Evolutionary conservation across 129 eudicot genomes (phyloP).

Genomic region (Centaurea solstitialis): DNA sequence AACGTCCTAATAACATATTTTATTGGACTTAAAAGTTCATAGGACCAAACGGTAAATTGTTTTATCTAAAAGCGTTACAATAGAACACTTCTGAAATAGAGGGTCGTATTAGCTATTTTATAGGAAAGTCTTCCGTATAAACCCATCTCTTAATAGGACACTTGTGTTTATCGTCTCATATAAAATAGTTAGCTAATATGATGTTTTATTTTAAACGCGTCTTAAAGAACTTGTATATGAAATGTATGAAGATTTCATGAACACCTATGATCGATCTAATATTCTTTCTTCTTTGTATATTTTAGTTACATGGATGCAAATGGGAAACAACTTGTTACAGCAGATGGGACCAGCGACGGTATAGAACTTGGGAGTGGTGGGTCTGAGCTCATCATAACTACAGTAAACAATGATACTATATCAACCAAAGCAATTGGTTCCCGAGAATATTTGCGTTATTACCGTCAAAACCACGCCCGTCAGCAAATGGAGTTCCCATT

Average conservation of each 20-base stretch:
- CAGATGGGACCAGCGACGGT: conserved; percentile 42
- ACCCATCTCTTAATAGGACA: too few relatives aligned
- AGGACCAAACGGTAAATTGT: too few relatives aligned
- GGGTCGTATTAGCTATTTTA: too few relatives aligned
- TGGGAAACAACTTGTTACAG: conserved; percentile 76
- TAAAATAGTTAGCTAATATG: too few relatives aligned
- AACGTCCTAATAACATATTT: too few relatives aligned
- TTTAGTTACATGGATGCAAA: conserved; percentile 73
- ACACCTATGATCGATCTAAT: not conserved
- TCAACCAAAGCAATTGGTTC: conserved; percentile 84
- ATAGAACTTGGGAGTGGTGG: conserved; percentile 90
- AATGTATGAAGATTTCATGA: not conserved
- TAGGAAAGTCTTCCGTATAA: too few relatives aligned
- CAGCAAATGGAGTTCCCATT: conserved; percentile 48
- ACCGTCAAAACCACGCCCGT: conserved; percentile 89
- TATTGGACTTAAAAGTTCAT: too few relatives aligned
- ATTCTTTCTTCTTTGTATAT: not conserved
- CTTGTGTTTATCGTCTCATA: too few relatives aligned
- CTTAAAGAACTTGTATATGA: not conserved
- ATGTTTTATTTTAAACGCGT: too few relatives aligned
- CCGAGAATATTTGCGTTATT: conserved; percentile 86
- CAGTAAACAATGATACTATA: conserved; percentile 35
- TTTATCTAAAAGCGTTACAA: too few relatives aligned
- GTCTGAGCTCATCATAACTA: conserved; percentile 79
- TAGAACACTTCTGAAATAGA: too few relatives aligned